Evolutionary conservation across 495 filamentous ascomycete genomes (phyloP).

Genomic region (Chlorociboria aeruginascens): DNA sequence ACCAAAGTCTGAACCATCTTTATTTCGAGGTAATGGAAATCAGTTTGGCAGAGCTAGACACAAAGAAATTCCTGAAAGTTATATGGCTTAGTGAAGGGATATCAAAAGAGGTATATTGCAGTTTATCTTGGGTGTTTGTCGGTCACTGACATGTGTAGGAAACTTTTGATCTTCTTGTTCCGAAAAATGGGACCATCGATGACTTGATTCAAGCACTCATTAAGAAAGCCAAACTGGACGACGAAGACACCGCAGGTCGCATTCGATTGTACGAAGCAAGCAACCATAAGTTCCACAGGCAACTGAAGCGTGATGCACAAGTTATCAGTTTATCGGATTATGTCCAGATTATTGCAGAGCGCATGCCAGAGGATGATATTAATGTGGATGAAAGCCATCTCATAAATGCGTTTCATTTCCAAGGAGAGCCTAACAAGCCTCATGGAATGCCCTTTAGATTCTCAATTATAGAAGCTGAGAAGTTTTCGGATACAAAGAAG

Average conservation of each 20-base stretch:
- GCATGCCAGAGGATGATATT: slow-evolving; percentile 59
- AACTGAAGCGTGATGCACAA: slow-evolving; percentile 47
- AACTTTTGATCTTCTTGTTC: slow-evolving; percentile 64
- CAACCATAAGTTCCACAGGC: slow-evolving; percentile 66
- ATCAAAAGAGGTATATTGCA: slow-evolving; percentile 60
- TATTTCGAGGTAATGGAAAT: slow-evolving; percentile 91
- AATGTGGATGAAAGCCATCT: slow-evolving; percentile 45
- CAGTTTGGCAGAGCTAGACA: slow-evolving; percentile 84
- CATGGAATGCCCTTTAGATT: slow-evolving; percentile 85
- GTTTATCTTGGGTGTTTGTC: neutral
- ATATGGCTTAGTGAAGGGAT: slow-evolving; percentile 83
- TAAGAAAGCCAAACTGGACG: slow-evolving; percentile 67
- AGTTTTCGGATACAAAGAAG: slow-evolving; percentile 83
- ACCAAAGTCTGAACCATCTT: slow-evolving; percentile 61
- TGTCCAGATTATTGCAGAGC: slow-evolving; percentile 66
- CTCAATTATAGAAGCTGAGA: slow-evolving; percentile 63
- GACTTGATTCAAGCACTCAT: slow-evolving; percentile 65
- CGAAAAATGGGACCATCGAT: slow-evolving; percentile 63
- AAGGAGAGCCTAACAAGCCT: slow-evolving; percentile 65
- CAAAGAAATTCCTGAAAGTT: slow-evolving; percentile 72
- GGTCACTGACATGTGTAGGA: slow-evolving; percentile 41
- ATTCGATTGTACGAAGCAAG: slow-evolving; percentile 72
- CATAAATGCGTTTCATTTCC: slow-evolving; percentile 82
- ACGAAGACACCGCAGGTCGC: slow-evolving; percentile 49
- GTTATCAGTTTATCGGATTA: slow-evolving; percentile 78